These are phyloP conservation scores for Saksenaea vasiformis DNA, from an alignment of 371 early-diverging fungal species.

Conservation along the genomic window DNA sequence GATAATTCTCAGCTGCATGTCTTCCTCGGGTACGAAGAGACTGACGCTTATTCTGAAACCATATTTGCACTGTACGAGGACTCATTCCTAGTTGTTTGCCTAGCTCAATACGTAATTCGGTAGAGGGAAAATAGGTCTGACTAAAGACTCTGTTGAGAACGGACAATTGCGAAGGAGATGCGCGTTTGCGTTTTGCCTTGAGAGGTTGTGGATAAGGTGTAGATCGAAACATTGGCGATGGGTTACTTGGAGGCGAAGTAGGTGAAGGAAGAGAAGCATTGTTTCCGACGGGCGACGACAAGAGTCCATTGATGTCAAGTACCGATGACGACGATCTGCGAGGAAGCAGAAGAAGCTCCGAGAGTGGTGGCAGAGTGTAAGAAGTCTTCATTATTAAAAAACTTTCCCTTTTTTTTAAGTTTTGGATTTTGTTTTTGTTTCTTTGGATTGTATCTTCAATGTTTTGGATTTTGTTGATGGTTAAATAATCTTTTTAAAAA, in stretches of 20 bases:
- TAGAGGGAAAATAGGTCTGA: conserved; percentile 62
- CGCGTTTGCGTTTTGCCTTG: conserved; percentile 52
- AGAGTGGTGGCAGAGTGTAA: conserved; percentile 42
- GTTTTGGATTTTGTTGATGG: neutral
- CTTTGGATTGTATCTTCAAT: neutral
- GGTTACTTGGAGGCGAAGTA: neutral
- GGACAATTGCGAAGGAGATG: conserved; percentile 49
- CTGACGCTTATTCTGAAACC: conserved; percentile 95
- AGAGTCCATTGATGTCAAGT: neutral
- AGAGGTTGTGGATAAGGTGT: conserved; percentile 17
- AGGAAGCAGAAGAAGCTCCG: conserved; percentile 26
- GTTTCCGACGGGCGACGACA: neutral
- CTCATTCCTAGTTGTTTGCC: conserved; percentile 89
- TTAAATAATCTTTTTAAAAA: neutral
- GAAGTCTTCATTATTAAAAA: conserved; percentile 12
- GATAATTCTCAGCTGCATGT: conserved; percentile 25
- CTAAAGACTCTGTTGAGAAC: conserved; percentile 56
- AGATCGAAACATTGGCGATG: neutral
- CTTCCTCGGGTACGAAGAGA: conserved; percentile 51
- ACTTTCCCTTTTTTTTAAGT: neutral
- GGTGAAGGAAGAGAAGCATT: conserved; percentile 1
- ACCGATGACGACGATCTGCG: conserved; percentile 3
- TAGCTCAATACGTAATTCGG: conserved; percentile 80
- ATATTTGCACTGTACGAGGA: conserved; percentile 82
- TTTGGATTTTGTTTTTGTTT: neutral